Percentiles rank a stretch among this genome's conserved stretches.
phyloP scores from a whole-genome alignment of 116 monocot species.

The Zostera marina region DNA sequence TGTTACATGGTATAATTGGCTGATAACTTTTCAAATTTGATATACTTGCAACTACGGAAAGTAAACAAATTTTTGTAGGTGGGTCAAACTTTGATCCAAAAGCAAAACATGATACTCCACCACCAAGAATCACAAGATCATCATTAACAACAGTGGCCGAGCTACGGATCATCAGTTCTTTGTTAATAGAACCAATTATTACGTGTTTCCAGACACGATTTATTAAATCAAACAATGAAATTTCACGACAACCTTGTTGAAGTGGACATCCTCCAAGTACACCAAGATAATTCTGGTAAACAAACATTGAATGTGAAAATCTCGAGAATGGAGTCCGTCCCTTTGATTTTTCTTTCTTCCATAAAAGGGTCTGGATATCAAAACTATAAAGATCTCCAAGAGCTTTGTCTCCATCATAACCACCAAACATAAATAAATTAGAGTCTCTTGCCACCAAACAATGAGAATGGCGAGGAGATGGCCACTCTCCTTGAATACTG shows the following conservation, averaged over 20 bases:
- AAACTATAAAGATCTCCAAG: constrained; percentile 69
- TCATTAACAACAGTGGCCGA: constrained; percentile 49
- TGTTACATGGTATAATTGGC: neutral
- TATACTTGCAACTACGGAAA: neutral
- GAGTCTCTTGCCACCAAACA: constrained; percentile 42
- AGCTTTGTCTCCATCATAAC: constrained; percentile 67
- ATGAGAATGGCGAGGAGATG: constrained; percentile 87
- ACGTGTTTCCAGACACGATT: constrained; percentile 39
- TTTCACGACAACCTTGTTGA: constrained; percentile 31
- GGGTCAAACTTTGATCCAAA: constrained; percentile 84
- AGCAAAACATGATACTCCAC: constrained; percentile 96
- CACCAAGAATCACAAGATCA: constrained; percentile 68
- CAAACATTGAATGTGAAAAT: constrained; percentile 90
- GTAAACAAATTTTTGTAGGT: constrained; percentile 44
- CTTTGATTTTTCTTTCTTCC: constrained; percentile 33
- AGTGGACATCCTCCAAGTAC: constrained; percentile 81
- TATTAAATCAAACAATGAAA: constrained; percentile 44
- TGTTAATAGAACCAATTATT: constrained; percentile 28
- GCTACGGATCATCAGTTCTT: constrained; percentile 62
- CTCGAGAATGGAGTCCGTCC: constrained; percentile 64
- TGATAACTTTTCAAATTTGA: neutral
- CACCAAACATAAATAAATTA: constrained; percentile 70
- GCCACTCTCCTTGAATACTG: constrained; percentile 37
- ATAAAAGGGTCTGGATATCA: constrained; percentile 32
- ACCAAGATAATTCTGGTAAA: constrained; percentile 66